Percentiles rank a stretch among this genome's conserved stretches.
These are phyloP conservation scores for Rhizoctonia solani DNA, from an alignment of 1,284 basidiomycete species.

Conservation along the genomic window DNA sequence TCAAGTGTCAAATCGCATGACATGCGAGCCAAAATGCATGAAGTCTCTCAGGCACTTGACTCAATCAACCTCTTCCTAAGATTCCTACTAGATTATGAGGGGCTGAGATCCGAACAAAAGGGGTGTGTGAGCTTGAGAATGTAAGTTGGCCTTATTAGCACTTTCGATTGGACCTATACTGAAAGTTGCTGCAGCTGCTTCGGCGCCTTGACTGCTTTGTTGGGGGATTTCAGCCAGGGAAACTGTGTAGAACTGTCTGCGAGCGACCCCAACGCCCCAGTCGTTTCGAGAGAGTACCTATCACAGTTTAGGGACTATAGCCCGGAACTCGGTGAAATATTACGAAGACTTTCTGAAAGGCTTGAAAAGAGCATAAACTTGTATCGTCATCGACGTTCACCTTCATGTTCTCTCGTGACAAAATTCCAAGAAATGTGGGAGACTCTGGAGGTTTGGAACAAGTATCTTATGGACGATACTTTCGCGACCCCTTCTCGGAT, in stretches of 20 bases:
- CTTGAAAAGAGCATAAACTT: constrained; percentile 22
- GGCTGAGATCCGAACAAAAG: constrained; percentile 13
- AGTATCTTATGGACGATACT: neutral
- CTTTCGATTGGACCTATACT: neutral
- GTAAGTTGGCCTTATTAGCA: neutral
- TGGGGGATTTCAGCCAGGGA: constrained; percentile 18
- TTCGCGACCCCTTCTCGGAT: constrained; percentile 3
- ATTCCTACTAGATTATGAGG: neutral
- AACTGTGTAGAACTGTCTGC: neutral
- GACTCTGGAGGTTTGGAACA: constrained; percentile 20
- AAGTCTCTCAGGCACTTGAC: neutral
- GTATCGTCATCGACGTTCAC: constrained; percentile 25
- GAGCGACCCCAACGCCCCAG: constrained; percentile 22
- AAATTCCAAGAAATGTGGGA: constrained; percentile 15
- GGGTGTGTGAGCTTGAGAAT: constrained; percentile 18
- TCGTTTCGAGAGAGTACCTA: neutral
- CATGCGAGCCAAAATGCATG: neutral
- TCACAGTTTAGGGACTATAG: neutral
- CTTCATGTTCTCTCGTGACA: constrained; percentile 8
- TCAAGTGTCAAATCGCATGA: neutral
- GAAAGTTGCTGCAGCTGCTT: neutral
- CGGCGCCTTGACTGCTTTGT: neutral
- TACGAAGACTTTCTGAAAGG: neutral
- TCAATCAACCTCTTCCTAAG: neutral
- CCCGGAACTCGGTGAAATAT: neutral